phyloP scores from a whole-genome alignment of 2,329 filamentous ascomycete species.

The Elsinoe necatrix region DNA sequence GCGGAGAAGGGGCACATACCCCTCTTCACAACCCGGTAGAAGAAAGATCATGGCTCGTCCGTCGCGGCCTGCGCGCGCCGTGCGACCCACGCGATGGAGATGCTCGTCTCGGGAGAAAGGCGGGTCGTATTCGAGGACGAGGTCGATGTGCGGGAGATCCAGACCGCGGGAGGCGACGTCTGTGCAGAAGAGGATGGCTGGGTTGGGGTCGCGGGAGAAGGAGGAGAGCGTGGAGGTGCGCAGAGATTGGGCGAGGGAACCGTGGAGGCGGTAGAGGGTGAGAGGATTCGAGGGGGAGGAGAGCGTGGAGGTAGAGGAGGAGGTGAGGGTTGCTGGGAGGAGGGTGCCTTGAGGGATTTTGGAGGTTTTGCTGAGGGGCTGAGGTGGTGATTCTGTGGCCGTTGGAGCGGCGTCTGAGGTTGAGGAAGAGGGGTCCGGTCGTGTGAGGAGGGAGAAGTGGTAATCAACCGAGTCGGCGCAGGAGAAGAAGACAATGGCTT shows the following conservation, averaged over 20 bases:
- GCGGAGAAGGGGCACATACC: constrained; percentile 72
- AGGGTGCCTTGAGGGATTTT: constrained; percentile 35
- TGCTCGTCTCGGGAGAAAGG: constrained; percentile 91
- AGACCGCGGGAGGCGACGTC: constrained; percentile 94
- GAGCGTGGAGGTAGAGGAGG: constrained; percentile 61
- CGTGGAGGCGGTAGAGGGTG: constrained; percentile 79
- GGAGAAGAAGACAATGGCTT: constrained; percentile 92
- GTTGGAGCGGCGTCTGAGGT: background rate
- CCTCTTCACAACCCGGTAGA: constrained; percentile 82
- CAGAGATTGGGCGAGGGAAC: constrained; percentile 78
- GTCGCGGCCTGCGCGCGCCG: constrained; percentile 80
- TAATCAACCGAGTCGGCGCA: constrained; percentile 97
- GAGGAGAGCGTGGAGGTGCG: constrained; percentile 77
- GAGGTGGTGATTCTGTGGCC: background rate
- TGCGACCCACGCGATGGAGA: constrained; percentile 87
- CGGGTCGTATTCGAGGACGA: constrained; percentile 93
- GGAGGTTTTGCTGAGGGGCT: constrained; percentile 23
- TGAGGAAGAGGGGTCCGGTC: constrained; percentile 25
- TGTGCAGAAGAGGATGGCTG: constrained; percentile 81
- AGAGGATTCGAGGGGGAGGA: constrained; percentile 58
- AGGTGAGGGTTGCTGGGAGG: constrained; percentile 42
- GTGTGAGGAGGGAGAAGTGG: constrained; percentile 74
- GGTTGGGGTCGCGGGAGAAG: constrained; percentile 64
- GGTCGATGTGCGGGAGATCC: constrained; percentile 87
- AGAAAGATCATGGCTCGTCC: constrained; percentile 86